Percentiles rank a stretch among this genome's conserved stretches.
Conservation (phyloP, 164 flowering plant species). For the Piper betle region DNA sequence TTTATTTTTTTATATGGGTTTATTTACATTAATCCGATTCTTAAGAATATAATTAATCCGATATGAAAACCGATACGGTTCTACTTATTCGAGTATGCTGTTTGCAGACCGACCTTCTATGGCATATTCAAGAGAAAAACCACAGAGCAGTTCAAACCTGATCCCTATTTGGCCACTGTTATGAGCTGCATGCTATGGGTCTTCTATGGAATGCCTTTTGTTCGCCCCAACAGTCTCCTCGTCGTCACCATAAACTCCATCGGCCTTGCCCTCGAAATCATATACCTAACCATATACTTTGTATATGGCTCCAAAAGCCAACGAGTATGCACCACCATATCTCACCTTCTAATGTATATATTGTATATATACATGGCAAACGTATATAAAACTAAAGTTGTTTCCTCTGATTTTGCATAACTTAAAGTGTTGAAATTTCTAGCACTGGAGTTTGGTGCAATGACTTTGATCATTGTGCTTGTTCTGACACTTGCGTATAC, state of each 20-base stretch:
- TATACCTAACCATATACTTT: conserved; percentile 18
- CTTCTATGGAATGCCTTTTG: conserved; percentile 31
- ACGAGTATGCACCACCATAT: conserved; percentile 20
- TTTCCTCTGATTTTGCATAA: conserved; percentile 1
- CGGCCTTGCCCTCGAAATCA: conserved; percentile 21
- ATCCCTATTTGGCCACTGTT: conserved; percentile 27
- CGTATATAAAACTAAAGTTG: not conserved
- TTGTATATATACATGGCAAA: too few relatives aligned
- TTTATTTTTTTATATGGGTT: too few relatives aligned
- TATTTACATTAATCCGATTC: too few relatives aligned
- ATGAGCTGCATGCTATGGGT: conserved; percentile 32
- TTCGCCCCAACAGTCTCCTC: conserved; percentile 31
- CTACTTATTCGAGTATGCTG: not conserved
- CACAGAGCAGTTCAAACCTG: conserved; percentile 24
- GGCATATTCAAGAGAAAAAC: conserved; percentile 19
- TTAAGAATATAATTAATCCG: too few relatives aligned
- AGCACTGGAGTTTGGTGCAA: conserved; percentile 13
- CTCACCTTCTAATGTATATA: not conserved
- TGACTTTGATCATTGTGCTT: conserved; percentile 12
- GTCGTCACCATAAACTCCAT: conserved; percentile 29
- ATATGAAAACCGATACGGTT: too few relatives aligned
- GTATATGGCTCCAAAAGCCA: conserved; percentile 12
- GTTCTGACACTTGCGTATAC: conserved; percentile 20
- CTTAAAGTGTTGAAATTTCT: conserved; percentile 8
- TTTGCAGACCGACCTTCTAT: conserved; percentile 27